Evolutionary conservation across 192 early-diverging fungal genomes (phyloP).

Genomic region (Podila verticillata): DNA sequence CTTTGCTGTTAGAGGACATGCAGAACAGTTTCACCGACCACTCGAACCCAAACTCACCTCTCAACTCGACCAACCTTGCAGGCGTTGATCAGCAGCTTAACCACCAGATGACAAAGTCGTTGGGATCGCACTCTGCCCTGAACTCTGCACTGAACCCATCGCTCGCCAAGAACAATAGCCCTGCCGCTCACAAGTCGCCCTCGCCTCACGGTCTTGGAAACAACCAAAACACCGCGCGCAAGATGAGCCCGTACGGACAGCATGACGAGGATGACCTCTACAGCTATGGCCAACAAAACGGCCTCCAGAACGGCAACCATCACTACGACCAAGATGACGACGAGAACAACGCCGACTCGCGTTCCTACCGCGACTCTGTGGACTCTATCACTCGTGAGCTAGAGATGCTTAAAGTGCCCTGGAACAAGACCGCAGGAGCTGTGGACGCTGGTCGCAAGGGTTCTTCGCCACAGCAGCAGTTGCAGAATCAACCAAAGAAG

Average conservation of each 20-base stretch:
- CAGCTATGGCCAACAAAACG: slow-evolving; percentile 6
- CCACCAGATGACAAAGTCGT: slow-evolving; percentile 9
- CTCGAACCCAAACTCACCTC: slow-evolving; percentile 19
- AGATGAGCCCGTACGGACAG: slow-evolving; percentile 6
- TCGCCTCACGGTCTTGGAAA: slow-evolving; percentile 12
- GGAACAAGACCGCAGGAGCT: slow-evolving; percentile 25
- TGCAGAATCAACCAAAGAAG: slow-evolving; percentile 1
- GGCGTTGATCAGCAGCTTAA: slow-evolving; percentile 25
- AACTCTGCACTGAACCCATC: slow-evolving; percentile 1
- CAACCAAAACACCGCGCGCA: slow-evolving; percentile 4
- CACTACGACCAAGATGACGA: slow-evolving; percentile 3
- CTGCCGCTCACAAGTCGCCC: background rate
- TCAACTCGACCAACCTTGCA: slow-evolving; percentile 12
- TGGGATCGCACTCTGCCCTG: slow-evolving; percentile 6
- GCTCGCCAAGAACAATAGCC: background rate
- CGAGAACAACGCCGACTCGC: slow-evolving; percentile 10
- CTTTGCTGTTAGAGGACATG: slow-evolving; percentile 38
- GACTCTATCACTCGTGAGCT: slow-evolving; percentile 52
- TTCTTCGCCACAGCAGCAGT: slow-evolving; percentile 5
- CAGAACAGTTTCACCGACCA: slow-evolving; percentile 22
- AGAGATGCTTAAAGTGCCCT: slow-evolving; percentile 49
- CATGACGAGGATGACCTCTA: slow-evolving; percentile 9
- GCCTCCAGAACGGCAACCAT: background rate
- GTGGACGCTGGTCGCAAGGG: slow-evolving; percentile 8
- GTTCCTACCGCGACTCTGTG: slow-evolving; percentile 36